A percentile compares a stretch with the other conserved stretches of the same genome.
Conservation (phyloP, 2,329 filamentous ascomycete species). For the Ramularia collo-cygni region DNA sequence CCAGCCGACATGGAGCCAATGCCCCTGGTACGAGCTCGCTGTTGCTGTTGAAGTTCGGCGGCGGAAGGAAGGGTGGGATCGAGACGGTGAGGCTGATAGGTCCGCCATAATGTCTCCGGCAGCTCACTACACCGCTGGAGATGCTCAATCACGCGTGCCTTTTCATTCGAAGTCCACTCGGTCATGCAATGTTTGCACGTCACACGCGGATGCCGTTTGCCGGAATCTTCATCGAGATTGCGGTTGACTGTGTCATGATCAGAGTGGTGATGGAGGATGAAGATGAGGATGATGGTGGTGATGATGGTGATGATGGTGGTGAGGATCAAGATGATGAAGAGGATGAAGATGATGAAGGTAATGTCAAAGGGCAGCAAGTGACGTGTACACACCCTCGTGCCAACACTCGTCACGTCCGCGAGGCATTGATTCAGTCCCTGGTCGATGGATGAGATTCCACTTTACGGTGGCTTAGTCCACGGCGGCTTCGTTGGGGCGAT, state of each 20-base stretch:
- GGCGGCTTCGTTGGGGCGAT: too few species aligned
- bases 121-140: conserved; percentile 20
- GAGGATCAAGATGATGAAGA: too few species aligned
- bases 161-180: conserved; percentile 22
- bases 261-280: too few species aligned
- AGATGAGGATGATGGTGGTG: too few species aligned
- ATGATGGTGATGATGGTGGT: too few species aligned
- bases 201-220: conserved; percentile 22
- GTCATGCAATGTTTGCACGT: conserved; percentile 21
- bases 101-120: conserved; percentile 19
- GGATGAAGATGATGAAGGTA: too few species aligned
- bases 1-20: conserved; percentile 19
- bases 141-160: conserved; percentile 20
- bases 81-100: conserved; percentile 20
- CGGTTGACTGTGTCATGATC: conserved; percentile 11
- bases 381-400: conserved; percentile 8
- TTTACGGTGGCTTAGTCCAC: not conserved
- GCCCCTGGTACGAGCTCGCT: conserved; percentile 18
- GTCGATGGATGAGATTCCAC: too few species aligned
- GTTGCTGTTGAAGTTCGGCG: conserved; percentile 19
- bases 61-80: conserved; percentile 19
- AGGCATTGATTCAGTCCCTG: too few species aligned
- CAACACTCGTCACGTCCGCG: conserved; percentile 22
- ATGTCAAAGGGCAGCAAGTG: too few species aligned
- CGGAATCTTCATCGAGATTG: conserved; percentile 19